These are phyloP conservation scores for Miamiensis avidus DNA, from an alignment of 169 alveolate species.

Conservation along the genomic window DNA sequence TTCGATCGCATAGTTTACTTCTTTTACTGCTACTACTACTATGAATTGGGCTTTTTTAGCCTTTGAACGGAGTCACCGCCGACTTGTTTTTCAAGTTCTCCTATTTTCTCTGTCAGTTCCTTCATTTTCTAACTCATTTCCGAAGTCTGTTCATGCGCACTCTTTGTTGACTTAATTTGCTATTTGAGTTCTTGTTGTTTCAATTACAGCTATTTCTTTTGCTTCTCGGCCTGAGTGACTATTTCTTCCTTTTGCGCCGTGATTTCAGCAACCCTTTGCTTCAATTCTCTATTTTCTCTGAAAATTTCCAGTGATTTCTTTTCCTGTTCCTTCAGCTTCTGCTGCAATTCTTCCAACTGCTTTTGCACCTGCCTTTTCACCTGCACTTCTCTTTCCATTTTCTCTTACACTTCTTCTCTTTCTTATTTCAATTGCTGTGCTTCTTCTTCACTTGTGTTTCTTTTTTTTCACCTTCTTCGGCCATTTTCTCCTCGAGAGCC, in stretches of 20 bases:
- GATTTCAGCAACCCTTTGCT: not conserved
- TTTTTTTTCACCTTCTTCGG: too few relatives aligned
- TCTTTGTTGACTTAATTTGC: not conserved
- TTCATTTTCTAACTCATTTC: not conserved
- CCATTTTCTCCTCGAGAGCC: too few relatives aligned
- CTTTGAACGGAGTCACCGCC: too few relatives aligned
- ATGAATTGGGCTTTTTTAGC: too few relatives aligned
- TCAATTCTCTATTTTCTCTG: not conserved
- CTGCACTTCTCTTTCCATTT: not conserved
- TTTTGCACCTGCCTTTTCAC: not conserved
- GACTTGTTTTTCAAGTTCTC: not conserved
- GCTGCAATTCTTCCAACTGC: not conserved
- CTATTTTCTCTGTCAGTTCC: not conserved
- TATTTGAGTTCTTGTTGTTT: not conserved
- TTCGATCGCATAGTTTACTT: too few relatives aligned
- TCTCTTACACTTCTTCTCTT: too few relatives aligned
- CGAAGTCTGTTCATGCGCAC: not conserved
- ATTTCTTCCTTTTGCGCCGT: not conserved
- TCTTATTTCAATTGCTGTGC: too few relatives aligned
- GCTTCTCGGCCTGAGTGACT: not conserved
- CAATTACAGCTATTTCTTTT: not conserved
- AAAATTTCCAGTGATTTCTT: not conserved
- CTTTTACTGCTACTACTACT: too few relatives aligned
- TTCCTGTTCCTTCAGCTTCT: not conserved
- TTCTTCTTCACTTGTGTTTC: too few relatives aligned